Percentiles rank a stretch among this genome's conserved stretches.
phyloP scores from a whole-genome alignment of 129 eudicot species.

The Arctium lappa region DNA sequence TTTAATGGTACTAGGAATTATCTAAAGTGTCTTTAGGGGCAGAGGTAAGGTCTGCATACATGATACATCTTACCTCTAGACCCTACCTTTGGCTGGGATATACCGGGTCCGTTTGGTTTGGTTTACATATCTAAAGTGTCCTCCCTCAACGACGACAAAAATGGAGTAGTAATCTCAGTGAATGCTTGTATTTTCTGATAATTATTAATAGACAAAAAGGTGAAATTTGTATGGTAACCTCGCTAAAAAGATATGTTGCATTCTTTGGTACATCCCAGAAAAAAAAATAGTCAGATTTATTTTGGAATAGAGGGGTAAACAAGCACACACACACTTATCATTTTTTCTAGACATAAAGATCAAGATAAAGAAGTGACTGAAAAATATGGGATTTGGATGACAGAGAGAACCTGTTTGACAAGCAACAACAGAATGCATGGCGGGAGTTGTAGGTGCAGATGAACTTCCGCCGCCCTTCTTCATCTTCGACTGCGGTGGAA shows the following conservation, averaged over 20 bases:
- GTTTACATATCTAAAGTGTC: not conserved
- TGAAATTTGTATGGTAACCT: not conserved
- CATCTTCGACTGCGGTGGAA: constrained; percentile 53
- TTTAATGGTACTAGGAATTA: not conserved
- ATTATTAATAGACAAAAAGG: not conserved
- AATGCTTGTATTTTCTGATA: not conserved
- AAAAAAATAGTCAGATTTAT: not conserved
- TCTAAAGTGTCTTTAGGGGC: not conserved
- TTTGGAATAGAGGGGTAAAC: not conserved
- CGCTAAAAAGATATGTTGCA: not conserved
- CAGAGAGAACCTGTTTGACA: constrained; percentile 50
- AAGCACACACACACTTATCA: not conserved
- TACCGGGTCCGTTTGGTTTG: not conserved
- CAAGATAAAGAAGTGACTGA: not conserved
- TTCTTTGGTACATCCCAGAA: not conserved
- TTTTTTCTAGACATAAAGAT: not conserved
- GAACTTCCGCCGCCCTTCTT: constrained; percentile 54
- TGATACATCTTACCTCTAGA: not conserved
- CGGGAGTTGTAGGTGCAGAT: constrained; percentile 48
- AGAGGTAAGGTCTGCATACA: not conserved
- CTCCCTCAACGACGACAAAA: too few relatives aligned
- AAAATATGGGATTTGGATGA: not conserved
- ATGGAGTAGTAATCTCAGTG: not conserved
- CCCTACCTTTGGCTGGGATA: not conserved
- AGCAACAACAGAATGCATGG: constrained; percentile 34